These are phyloP conservation scores for Helotiales sp. DNA, from an alignment of 2,329 filamentous ascomycete species.

Conservation along the genomic window DNA sequence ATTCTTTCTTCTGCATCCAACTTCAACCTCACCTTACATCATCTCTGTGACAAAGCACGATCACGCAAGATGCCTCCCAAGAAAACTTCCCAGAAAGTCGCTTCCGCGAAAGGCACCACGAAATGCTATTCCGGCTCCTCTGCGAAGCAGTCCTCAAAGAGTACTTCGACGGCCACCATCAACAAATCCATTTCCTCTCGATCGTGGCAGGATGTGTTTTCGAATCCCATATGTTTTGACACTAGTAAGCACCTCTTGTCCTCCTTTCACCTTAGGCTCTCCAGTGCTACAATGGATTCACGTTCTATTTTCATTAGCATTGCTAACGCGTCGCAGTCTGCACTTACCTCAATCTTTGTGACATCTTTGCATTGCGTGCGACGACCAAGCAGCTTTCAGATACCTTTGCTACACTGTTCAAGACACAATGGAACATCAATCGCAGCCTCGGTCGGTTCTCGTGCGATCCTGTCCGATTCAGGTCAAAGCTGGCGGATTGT, in stretches of 20 bases:
- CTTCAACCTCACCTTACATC: background rate
- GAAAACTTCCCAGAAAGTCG: background rate
- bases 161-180: background rate
- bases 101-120: background rate
- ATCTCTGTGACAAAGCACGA: background rate
- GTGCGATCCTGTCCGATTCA: background rate
- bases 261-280: too few relatives aligned
- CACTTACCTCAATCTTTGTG: background rate
- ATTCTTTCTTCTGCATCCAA: background rate
- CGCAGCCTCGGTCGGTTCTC: background rate
- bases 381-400: background rate
- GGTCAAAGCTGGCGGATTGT: background rate
- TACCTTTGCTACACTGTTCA: background rate
- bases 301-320: too few relatives aligned
- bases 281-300: too few relatives aligned
- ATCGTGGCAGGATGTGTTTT: background rate
- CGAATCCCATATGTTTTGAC: background rate
- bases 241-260: too few relatives aligned
- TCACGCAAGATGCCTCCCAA: background rate
- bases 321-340: too few relatives aligned
- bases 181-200: background rate
- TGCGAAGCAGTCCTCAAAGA: background rate
- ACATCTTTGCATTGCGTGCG: background rate
- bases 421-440: background rate
- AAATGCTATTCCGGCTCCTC: too few relatives aligned